Base-by-base conservation (phyloP, 352 stramenopile species). In the Phytophthora idaei region DNA sequence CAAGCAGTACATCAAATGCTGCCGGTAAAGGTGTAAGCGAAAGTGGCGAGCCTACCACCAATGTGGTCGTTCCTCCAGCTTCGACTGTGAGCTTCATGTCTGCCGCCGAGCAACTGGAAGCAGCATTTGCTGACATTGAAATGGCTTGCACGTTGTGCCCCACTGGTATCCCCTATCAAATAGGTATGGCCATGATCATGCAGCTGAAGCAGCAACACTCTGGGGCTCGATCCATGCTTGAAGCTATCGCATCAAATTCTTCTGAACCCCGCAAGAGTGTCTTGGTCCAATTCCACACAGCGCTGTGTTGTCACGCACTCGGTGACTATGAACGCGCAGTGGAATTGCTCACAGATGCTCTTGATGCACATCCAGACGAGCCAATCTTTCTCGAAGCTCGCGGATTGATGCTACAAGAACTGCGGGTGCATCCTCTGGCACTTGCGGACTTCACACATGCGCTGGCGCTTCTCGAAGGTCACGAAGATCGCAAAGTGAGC, bases 171-270 rank as follows among this genome's bases (percentile, higher is more conserved):
- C 71, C 80, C 29, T 92, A 90, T 25, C 73, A 91, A 42, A 76
- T 89, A 34, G 82, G 83, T 11, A 85, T 93, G 77, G 86, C 80
- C 9, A 93, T 93, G 84, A 89, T 93, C 53, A 77, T 71, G 21
- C 83, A 93, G 56, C 75, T 94, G 9, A 78, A 78, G 47, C 63
- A 87, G 36, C 67, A 80, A 3, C 70, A 89, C 61, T 58, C 64
- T 4, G 67, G 74, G 1, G 84, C 82, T 27, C 66, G 71, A 10
- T 44, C 29, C 5, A 74, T 82, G 25, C 87, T 93, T 44, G 65
- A 77, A 28, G 64, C 71, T 10, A 70, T 76, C 2, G 47, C 54
- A 37, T 53, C 48, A 44, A 50, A 31, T 49, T 32, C 47, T 47
- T 79, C 58, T 17, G 60, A 15, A 17, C 67, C 25, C 10, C 34